Evolutionary conservation across 306 rosid species (phyloP), one percentile per base, ranked within the genome.

Genomic region (Rosa lucieae): DNA sequence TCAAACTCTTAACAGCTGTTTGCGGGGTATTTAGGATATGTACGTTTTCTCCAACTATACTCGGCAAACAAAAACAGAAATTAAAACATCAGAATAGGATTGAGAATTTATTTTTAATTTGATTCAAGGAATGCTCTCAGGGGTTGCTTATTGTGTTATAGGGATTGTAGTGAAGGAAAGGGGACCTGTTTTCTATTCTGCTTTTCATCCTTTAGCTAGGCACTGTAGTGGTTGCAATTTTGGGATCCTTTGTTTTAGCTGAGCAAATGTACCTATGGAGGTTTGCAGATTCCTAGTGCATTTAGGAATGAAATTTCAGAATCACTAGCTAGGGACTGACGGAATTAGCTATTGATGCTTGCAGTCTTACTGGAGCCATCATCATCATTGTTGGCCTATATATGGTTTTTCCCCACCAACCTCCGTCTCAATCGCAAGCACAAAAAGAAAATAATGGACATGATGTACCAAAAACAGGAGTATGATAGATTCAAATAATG

Each of bases 141-240:
- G 86, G 26, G 0, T 80, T 26, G 59, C 78, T 43, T 82, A 77
- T 68, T 81, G 62, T 29, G 48, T 87, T 49, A 79, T 81, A 43
- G 85, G 85, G 75, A 26, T 61, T 8, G 75, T 87, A 49, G 53
- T 77, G 63, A 29, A 29, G 32, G 32, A 29, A 80, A 81, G 81
- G 82, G 55, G 10, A 89, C 90, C 91, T 40, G 81, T 89, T 79
- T 87, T 81, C n/a, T 74, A 65, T n/a, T 74, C 84, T 61, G 78
- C 90, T 47, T 87, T 85, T 52, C 47, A 51, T 46, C 90, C 90
- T 21, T 66, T 89, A 29, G 32, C 32, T 29, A 6, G 77, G 81
- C 78, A 80, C 82, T 77, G 37, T 87, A 12, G 77, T 84, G 18
- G 88, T 85, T 3, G 85, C 93, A 79, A 67, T 84, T n/a, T 40